Percentiles rank a stretch among this genome's conserved stretches.
Conservation (phyloP, 768 basidiomycete species). For the Leccinum fibrillosum region DNA sequence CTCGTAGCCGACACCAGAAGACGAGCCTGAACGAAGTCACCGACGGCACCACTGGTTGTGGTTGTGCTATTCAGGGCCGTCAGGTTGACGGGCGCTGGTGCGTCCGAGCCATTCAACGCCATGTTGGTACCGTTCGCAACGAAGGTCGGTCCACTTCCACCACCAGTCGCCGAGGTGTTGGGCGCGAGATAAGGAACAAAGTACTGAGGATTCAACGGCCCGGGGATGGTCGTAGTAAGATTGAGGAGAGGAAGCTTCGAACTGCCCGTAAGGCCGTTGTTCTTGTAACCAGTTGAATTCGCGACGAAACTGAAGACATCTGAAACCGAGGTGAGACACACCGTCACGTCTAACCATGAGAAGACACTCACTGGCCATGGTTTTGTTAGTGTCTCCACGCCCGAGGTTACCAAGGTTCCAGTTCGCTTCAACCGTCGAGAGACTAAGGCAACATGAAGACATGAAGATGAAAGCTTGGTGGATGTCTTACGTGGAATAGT, state of each 20-base stretch:
- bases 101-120: constrained; percentile 26
- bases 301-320: constrained; percentile 56
- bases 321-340: constrained; percentile 1
- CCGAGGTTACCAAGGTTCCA: constrained; percentile 59
- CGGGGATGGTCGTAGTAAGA: constrained; percentile 35
- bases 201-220: constrained; percentile 37
- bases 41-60: constrained; percentile 5
- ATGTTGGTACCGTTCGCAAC: constrained; percentile 30
- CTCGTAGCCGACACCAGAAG: constrained; percentile 7
- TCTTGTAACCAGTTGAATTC: constrained; percentile 41
- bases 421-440: constrained; percentile 56
- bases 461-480: neutral
- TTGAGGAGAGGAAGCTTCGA: constrained; percentile 37
- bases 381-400: constrained; percentile 50
- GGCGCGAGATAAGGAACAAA: constrained; percentile 45
- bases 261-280: constrained; percentile 30
- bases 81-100: constrained; percentile 40
- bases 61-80: constrained; percentile 16
- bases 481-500: constrained; percentile 43
- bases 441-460: constrained; percentile 13
- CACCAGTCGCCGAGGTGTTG: constrained; percentile 31
- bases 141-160: constrained; percentile 41
- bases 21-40: neutral
- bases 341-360: neutral
- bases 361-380: constrained; percentile 9